Evolutionary conservation across 1,139 yeast species (phyloP), one percentile per base, ranked within the genome.

Genomic region (Saccharomyces hybrid): DNA sequence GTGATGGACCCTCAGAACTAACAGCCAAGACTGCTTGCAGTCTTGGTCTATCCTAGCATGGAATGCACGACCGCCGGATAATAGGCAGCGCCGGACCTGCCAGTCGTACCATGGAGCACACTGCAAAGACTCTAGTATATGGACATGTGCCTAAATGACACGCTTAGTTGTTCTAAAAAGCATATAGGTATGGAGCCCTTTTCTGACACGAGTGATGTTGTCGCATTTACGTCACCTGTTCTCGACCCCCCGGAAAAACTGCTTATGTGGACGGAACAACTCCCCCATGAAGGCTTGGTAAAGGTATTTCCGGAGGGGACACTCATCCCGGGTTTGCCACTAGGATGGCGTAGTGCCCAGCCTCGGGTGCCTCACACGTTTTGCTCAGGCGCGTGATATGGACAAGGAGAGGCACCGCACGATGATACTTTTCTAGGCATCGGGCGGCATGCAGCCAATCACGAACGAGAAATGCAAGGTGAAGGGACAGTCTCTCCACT

Each of bases 211-310:
- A 38, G 44, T 6, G n/a, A 11, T 38, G 26, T 19, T 6, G 44
- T 38, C 23, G 23, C 8, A 38, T 38, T 38, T 38, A 38, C 44
- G 44, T 38, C 44, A 38, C 25, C 5, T 1, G 44, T 38, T 38
- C 23, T 38, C 25, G 44, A 31, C 38, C 16, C 50, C 49, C 44
- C 44, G 44, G 44, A 38, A 38, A 38, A 38, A 38, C 23, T 16
- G 25, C 11, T 9, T 9, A 2, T 5, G 25, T 19, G 44, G 16
- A 5, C 44, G 44, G 44, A 38, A 38, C 44, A 38, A 19, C 25
- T 38, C n/a, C 8, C 8, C 25, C n/a, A 9, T 16, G 9, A 25
- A 38, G 44, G 25, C 44, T 38, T 38, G 13, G 44, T 38, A 7
- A 3, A 38, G 25, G 44, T 38, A 38, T 38, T 38, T 38, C 44